Evolutionary conservation across 139 green algal genomes (phyloP), one percentile per base, ranked within the genome.

Genomic region (Picochlorum sp.): DNA sequence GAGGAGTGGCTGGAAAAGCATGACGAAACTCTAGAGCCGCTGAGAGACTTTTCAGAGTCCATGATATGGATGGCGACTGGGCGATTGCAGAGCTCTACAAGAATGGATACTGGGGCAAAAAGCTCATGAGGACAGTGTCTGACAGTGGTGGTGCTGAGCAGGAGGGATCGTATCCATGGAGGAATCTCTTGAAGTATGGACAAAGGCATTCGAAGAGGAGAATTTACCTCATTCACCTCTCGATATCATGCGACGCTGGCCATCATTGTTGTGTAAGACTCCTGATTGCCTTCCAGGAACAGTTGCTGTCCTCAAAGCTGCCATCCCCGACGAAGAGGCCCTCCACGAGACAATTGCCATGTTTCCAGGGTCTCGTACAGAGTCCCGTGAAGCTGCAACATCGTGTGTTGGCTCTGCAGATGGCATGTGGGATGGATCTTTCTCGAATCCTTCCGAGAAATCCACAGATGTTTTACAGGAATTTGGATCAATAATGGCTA

Each of bases 281-380:
- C 58, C 58, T 28, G 20, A 50, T 28, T 45, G 23, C 20, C 58
- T 65, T 18, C 20, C 21, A 57, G 23, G 20, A 26, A 65, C 58
- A 52, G 20, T 65, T 28, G 58, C 58, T 24, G 41, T 65, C 13
- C 58, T 65, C 15, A 21, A 23, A n/a, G 58, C 58, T 57, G 58
- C 58, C 13, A 50, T 65, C 15, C 58, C 58, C 14, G 58, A 65
- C 14, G 58, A 65, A 18, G 51, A 34, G 15, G 15, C 21, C 11
- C 13, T 28, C 13, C 13, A 65, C 21, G 58, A 51, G 20, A 50
- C 23, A 57, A 52, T 65, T 31, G n/a, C 20, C 20, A 65, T 45
- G 20, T 28, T 31, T 31, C 58, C 13, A 51, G 58, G 21, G 21
- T 65, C 58, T 65, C 13, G 58, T 28, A 15, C 20, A 50, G 11